A percentile compares a stretch with the other conserved stretches of the same genome.
These are phyloP conservation scores for Limnanthes douglasii DNA, from an alignment of 345 rosid species.

Conservation along the genomic window DNA sequence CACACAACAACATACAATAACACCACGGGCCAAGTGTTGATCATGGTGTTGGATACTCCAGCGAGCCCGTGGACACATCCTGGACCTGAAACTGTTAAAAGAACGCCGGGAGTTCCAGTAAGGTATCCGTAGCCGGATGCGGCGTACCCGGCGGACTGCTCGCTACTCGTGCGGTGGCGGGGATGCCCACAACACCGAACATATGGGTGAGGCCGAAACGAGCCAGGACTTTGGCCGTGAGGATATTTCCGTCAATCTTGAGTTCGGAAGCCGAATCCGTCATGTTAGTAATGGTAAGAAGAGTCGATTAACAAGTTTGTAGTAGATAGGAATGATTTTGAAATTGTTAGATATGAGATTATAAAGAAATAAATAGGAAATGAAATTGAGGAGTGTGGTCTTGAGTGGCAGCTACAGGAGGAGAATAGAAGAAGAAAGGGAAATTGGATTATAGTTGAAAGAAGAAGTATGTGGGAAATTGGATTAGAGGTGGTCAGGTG, in stretches of 20 bases:
- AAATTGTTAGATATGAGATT: too few relatives aligned
- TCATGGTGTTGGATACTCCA: conserved; percentile 58
- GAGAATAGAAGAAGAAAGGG: too few relatives aligned
- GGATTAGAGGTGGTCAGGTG: too few relatives aligned
- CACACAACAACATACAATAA: too few relatives aligned
- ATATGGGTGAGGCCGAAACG: conserved; percentile 48
- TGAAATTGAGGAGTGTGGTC: too few relatives aligned
- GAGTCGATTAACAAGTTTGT: too few relatives aligned
- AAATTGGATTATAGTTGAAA: too few relatives aligned
- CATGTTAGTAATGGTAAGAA: too few relatives aligned
- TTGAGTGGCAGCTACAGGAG: too few relatives aligned
- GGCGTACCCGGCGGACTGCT: conserved; percentile 76
- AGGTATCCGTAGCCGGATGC: conserved; percentile 73
- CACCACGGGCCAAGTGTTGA: conserved; percentile 49
- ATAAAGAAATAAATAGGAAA: too few relatives aligned
- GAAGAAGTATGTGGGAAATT: too few relatives aligned
- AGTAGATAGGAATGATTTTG: too few relatives aligned
- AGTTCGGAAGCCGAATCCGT: neutral
- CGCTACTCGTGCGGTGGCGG: conserved; percentile 67
- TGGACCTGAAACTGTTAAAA: conserved; percentile 61
- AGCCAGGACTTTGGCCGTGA: conserved; percentile 35
- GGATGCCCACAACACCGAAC: conserved; percentile 76
- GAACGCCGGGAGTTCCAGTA: conserved; percentile 42
- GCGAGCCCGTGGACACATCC: conserved; percentile 77
- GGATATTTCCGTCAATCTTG: conserved; percentile 32